A percentile compares a stretch with the other conserved stretches of the same genome.
phyloP scores from a whole-genome alignment of 306 rosid species.

The Hippophae gyantsensis region DNA sequence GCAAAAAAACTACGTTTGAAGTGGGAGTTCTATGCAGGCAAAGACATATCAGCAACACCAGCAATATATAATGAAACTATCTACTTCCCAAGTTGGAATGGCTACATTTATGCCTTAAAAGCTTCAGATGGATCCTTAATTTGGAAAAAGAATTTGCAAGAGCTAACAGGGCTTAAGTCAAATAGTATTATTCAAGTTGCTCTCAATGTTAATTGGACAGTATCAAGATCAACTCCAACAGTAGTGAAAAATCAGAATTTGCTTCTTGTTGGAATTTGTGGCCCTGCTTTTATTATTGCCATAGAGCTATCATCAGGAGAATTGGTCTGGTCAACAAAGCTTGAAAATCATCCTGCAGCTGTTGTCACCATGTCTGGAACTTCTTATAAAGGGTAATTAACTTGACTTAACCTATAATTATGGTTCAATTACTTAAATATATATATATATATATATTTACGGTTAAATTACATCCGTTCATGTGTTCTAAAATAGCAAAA shows the following conservation, averaged over 20 bases:
- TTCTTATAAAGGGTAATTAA: slow-evolving; percentile 36
- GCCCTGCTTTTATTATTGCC: slow-evolving; percentile 48
- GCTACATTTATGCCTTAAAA: slow-evolving; percentile 37
- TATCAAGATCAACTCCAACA: slow-evolving; percentile 49
- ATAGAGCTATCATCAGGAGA: slow-evolving; percentile 32
- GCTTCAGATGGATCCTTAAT: slow-evolving; percentile 29
- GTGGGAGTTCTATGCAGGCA: slow-evolving; percentile 48
- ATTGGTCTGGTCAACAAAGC: slow-evolving; percentile 37
- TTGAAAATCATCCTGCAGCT: slow-evolving; percentile 22
- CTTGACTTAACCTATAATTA: not conserved
- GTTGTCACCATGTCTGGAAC: slow-evolving; percentile 59
- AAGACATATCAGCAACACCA: slow-evolving; percentile 50
- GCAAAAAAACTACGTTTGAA: slow-evolving; percentile 28
- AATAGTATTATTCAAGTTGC: slow-evolving; percentile 19
- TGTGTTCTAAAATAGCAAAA: too few species aligned
- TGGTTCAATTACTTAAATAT: too few species aligned
- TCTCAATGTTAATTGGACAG: slow-evolving; percentile 12
- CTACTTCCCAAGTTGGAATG: slow-evolving; percentile 66
- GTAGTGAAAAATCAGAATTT: slow-evolving; percentile 18
- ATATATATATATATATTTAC: not conserved
- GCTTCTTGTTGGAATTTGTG: slow-evolving; percentile 35
- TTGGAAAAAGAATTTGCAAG: slow-evolving; percentile 31
- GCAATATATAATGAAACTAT: slow-evolving; percentile 29
- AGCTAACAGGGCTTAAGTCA: slow-evolving; percentile 31
- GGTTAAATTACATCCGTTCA: not conserved